phyloP scores from a whole-genome alignment of 2,329 filamentous ascomycete species.

The Acrodontium crateriforme region DNA sequence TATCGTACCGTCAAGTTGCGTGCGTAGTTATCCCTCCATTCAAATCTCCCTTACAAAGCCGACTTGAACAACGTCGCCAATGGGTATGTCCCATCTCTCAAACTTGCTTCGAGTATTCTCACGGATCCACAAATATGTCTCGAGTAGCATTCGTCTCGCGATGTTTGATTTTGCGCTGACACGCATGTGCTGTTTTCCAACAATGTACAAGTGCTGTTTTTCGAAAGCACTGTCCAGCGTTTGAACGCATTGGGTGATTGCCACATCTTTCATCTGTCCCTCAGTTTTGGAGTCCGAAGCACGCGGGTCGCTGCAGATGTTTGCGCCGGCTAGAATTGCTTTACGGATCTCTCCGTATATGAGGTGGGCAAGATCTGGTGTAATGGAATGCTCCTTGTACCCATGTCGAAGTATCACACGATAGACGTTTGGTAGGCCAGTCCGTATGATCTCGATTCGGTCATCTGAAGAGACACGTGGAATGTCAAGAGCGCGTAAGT shows the following conservation, averaged over 20 bases:
- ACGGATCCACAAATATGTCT: conserved; percentile 47
- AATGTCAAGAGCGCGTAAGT: conserved; percentile 10
- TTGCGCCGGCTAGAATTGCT: conserved; percentile 6
- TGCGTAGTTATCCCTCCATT: too few relatives aligned
- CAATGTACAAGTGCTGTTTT: conserved; percentile 11
- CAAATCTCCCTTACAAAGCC: conserved; percentile 41
- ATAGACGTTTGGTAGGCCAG: conserved; percentile 10
- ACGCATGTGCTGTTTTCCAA: conserved; percentile 15
- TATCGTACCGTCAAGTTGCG: too few relatives aligned
- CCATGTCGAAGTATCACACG: conserved; percentile 13
- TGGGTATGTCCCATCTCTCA: conserved; percentile 43
- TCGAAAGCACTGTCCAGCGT: conserved; percentile 7
- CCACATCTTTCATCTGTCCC: neutral
- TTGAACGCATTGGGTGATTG: neutral
- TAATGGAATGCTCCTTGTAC: conserved; percentile 13
- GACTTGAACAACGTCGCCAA: conserved; percentile 51
- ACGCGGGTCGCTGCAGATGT: neutral
- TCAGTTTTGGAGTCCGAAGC: neutral
- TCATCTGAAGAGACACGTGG: conserved; percentile 11
- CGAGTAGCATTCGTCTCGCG: conserved; percentile 33
- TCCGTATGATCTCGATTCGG: conserved; percentile 9
- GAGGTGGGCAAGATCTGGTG: conserved; percentile 10
- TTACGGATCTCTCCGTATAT: conserved; percentile 13
- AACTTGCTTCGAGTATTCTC: conserved; percentile 55
- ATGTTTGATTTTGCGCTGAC: conserved; percentile 7